Percentiles rank a stretch among this genome's conserved stretches.
Conservation (phyloP, 2,329 filamentous ascomycete genomes). For the Aspergillus costaricaensis region DNA sequence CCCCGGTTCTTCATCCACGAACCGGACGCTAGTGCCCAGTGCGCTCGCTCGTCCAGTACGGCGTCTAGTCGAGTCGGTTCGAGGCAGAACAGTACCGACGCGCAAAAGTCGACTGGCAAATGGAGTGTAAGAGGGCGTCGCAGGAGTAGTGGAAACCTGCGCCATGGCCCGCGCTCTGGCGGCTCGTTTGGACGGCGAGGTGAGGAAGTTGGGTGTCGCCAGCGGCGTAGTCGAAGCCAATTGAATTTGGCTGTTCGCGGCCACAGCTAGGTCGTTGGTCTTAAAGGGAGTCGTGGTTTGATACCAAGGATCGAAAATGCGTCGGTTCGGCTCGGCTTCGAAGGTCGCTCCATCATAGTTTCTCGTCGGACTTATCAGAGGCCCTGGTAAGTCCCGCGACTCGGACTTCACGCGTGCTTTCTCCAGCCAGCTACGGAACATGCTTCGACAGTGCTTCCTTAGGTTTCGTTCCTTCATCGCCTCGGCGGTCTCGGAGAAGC, state of each 20-base stretch:
- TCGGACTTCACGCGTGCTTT: conserved; percentile 40
- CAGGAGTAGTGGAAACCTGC: conserved; percentile 48
- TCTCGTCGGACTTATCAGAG: conserved; percentile 30
- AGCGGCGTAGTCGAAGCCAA: conserved; percentile 37
- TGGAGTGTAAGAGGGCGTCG: conserved; percentile 46
- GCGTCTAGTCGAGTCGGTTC: conserved; percentile 28
- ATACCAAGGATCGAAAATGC: conserved; percentile 40
- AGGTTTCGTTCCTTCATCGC: conserved; percentile 56
- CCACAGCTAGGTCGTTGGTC: conserved; percentile 36
- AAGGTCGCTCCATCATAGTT: conserved; percentile 23
- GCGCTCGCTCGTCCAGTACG: conserved; percentile 31
- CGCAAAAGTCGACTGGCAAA: conserved; percentile 44
- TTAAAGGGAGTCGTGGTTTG: conserved; percentile 41
- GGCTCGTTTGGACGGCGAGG: conserved; percentile 50
- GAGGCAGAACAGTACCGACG: conserved; percentile 24
- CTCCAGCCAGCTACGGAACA: conserved; percentile 58
- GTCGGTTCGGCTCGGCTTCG: conserved; percentile 22
- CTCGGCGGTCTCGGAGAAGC: conserved; percentile 54
- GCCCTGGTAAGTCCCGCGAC: conserved; percentile 32
- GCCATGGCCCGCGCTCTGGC: conserved; percentile 45
- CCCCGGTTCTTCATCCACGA: conserved; percentile 44
- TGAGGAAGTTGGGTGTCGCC: conserved; percentile 46
- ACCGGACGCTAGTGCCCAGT: conserved; percentile 43
- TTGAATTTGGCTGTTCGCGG: conserved; percentile 30
- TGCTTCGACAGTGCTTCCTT: conserved; percentile 56